Evolutionary conservation across 2,329 filamentous ascomycete species (phyloP), one percentile per base, ranked within the genome.

Genomic region (Colletotrichum melonis): DNA sequence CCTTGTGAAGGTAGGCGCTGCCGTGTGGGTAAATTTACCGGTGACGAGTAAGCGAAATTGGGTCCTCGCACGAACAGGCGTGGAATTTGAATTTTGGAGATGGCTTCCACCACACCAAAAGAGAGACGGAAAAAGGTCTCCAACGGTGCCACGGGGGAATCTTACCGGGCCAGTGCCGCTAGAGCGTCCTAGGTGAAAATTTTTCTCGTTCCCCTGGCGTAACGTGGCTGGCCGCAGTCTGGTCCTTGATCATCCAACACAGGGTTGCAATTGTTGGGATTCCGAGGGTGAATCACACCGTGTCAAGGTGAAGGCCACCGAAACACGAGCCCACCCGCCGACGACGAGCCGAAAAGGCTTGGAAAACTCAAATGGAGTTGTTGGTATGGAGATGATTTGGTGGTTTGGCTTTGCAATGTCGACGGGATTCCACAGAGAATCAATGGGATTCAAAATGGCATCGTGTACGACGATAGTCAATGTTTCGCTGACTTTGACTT

Each of bases 11-110:
- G 55, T n/a, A 35, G 42, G 56, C 66, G 66, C 70, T 69, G 60
- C 67, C 67, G 67, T 73, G 60, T 72, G 68, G 32, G 38, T 67
- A 67, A 74, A 59, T 63, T 68, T 68, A 54, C 62, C 72, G 68
- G 60, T 55, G 52, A 54, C 52, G 32, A 49, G 72, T 68, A 74
- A 74, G 68, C 72, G 72, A 74, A 59, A 74, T 74, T 74, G 57
- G 63, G 32, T 26, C 30, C 54, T 72, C 63, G 63, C 72, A 68
- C 69, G 72, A 59, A 58, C 68, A 58, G 69, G 58, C 52, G 58
- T 63, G 52, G 58, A 55, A 72, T 71, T 54, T 54, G 52, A 56
- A 54, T 56, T 63, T 72, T 72, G 68, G 38, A 35, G 32, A 72
- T 72, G 55, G 60, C 71, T 52, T 74, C 63, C 59, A 32, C 49